phyloP scores from a whole-genome alignment of 768 basidiomycete species.

The Russula sp. region DNA sequence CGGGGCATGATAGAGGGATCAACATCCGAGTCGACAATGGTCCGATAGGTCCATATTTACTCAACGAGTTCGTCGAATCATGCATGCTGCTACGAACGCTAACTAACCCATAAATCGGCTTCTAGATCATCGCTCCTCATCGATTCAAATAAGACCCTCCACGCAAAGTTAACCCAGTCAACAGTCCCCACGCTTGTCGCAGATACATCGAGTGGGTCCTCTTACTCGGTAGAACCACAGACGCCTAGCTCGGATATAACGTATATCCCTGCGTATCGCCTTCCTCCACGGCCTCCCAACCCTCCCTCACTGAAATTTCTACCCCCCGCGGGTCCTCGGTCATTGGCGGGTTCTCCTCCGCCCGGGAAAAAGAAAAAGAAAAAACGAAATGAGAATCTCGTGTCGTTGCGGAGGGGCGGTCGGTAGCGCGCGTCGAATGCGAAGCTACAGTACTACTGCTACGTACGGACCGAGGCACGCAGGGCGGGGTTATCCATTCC shows the following conservation, averaged over 20 bases:
- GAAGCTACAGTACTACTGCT: neutral
- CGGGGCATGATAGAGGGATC: conserved; percentile 12
- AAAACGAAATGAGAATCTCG: conserved; percentile 1
- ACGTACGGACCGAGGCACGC: neutral
- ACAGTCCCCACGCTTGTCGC: neutral
- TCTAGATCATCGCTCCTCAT: conserved; percentile 35
- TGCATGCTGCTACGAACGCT: neutral
- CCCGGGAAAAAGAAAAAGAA: neutral
- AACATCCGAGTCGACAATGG: conserved; percentile 15
- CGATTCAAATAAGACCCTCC: conserved; percentile 30
- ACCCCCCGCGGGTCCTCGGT: neutral
- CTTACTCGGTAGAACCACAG: neutral
- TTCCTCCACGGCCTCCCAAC: neutral
- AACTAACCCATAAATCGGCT: neutral
- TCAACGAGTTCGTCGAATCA: conserved; percentile 47
- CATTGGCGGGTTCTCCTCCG: neutral
- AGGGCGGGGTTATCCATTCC: neutral
- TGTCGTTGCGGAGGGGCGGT: conserved; percentile 18
- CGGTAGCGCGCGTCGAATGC: conserved; percentile 1
- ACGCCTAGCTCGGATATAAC: conserved; percentile 1
- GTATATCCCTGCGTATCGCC: neutral
- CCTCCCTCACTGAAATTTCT: neutral
- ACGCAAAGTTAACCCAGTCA: conserved; percentile 31
- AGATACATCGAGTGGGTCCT: conserved; percentile 10
- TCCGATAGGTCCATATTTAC: conserved; percentile 40